Evolutionary conservation across 176 grass and related monocot species (phyloP), one percentile per base, ranked within the genome.

Genomic region (Thalia dealbata): DNA sequence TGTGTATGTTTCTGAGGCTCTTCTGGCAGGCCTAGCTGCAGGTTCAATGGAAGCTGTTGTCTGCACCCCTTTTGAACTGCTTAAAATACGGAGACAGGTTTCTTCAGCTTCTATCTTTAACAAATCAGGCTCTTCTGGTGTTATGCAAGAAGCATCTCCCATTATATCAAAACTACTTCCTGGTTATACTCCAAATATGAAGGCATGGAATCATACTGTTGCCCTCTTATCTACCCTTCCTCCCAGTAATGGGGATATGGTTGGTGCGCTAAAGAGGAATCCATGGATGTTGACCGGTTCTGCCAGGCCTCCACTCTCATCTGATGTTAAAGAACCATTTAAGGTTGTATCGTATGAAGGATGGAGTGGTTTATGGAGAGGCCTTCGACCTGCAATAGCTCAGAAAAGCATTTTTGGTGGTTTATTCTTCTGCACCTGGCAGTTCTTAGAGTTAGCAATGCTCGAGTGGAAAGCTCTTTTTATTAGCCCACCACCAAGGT

Each of bases 271-370:
- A 55, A 91, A 93, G 82, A 83, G 85, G 48, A 72, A 93, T 56
- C 95, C 87, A 11, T 99, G 95, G 95, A 93, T 99, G 90, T 73
- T 92, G 76, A 88, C 95, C 69, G 90, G 95, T 58, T 93, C 74
- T 68, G 87, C 90, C 63, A 90, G 91, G 74, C 85, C 85, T 61
- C 95, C 85, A 45, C 76, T 93, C 52, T 80, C 85, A 1, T 91
- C 83, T 84, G 95, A 99, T 70, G 90, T 91, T 52, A 91, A 84
- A 70, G 81, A 83, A 71, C 88, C 88, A 66, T 82, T 79, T 67
- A 82, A 78, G 78, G 64, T 99, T 67, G 80, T 88, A 80, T 75
- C 81, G n/a, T 81, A 91, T 50, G 95, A 99, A 84, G 95, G 95
- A 73, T 99, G 85, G 78, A 80, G 85, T 79, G 90, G 85, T 84